Evolutionary conservation across 202 grass and related monocot genomes (phyloP), one percentile per base, ranked within the genome.

Genomic region (Tripidium arundinaceum): DNA sequence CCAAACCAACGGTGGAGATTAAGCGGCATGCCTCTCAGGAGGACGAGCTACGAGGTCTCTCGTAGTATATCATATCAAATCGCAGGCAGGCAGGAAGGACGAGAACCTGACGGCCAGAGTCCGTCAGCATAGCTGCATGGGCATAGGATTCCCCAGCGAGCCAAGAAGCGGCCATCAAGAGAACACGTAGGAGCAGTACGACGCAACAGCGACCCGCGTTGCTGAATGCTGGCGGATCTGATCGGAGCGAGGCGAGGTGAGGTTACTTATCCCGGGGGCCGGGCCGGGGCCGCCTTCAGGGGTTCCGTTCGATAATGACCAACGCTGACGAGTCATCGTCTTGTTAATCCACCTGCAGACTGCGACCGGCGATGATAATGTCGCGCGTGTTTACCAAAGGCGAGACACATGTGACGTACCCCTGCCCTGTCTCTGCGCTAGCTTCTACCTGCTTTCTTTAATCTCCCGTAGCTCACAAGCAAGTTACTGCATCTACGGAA

Each of bases 381-480:
- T 71, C 54, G 43, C 39, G 64, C n/a, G n/a, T 88, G 82, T 77
- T 85, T 62, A 70, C 28, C 46, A 84, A 88, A 72, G 78, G 72
- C 38, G 58, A 77, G 82, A 85, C 72, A 85, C 72, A 41, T 46
- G 71, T 64, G 76, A 39, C 80, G 83, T 52, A 54, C 31, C 33
- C 69, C n/a, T 25, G 13, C 43, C 29, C 7, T 52, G 62, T 34
- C 29, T 68, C 45, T 6, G 13, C 5, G 15, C 45, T 47, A n/a
- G 2, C 39, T 62, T 37, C 6, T 70, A 37, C 12, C 42, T 0
- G 12, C 40, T 70, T 70, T 46, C 24, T 46, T 70, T 46, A 28
- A 70, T 8, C 65, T 45, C 64, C 36, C 81, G 76, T 85, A 7
- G 14, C 82, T 81, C 28, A 3, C 77, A 88, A 76, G 27, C 77